Evolutionary conservation across 495 filamentous ascomycete species (phyloP), one percentile per base, ranked within the genome.

Genomic region (Xylaria venustula): DNA sequence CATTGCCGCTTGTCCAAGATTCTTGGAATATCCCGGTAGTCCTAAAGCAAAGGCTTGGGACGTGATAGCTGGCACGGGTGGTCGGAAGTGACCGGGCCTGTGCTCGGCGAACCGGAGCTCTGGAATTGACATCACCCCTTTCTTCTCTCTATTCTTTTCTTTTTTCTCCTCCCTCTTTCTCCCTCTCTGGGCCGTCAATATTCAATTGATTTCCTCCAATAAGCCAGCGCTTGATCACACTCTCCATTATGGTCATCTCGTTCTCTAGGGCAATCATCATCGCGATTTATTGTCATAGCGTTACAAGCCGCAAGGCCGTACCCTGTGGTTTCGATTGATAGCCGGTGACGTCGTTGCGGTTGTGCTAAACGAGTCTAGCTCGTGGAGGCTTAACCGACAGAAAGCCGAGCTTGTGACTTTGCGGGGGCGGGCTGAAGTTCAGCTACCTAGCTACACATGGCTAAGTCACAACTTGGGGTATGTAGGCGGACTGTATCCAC

Each of bases 321-420:
- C 11, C 11, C 30, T 11, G 30, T 34, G 30, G 30, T 34, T 34
- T 34, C 30, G 5, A 5, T 34, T n/a, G 9, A 25, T 19, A 36
- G 36, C 30, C 45, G 41, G 66, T 71, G 68, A 71, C 69, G 66
- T 71, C 61, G 66, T 54, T 60, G n/a, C 30, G 47, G 60, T 65
- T 51, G 14, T 32, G 48, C 47, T 28, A 17, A 41, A 4, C 23
- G 20, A 20, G 23, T 20, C n/a, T 25, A 56, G 41, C 26, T 56
- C 26, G 42, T 47, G 41, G 42, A 51, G 22, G 50, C 51, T 67
- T 70, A 68, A 64, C 78, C 77, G 79, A 79, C 68, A 63, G 66
- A 64, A 65, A 74, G 75, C 75, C 77, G 77, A 80, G 78, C 78
- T 79, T 81, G 79, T 81, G 79, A 81, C 75, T 73, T 75, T 80